phyloP scores from a whole-genome alignment of 129 eudicot species.

The Helichrysum umbraculigerum region DNA sequence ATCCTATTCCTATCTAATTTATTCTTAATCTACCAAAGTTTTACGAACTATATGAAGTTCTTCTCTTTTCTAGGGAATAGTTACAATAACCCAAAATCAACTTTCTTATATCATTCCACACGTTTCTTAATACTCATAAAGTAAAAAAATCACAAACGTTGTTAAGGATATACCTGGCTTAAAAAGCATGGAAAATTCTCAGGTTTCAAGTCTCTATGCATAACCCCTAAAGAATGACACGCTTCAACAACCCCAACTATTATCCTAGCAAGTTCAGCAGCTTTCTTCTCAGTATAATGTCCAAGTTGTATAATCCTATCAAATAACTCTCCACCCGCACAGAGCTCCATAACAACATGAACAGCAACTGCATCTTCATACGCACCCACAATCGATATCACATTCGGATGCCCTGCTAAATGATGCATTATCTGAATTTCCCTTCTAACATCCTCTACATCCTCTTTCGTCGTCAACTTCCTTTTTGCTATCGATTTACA shows the following conservation, averaged over 20 bases:
- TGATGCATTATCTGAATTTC: slow-evolving; percentile 99
- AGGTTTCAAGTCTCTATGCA: slow-evolving; percentile 92
- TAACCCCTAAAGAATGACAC: slow-evolving; percentile 92
- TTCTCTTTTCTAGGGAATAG: neutral
- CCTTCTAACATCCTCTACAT: slow-evolving; percentile 95
- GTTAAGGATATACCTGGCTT: slow-evolving; percentile 54
- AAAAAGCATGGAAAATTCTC: slow-evolving; percentile 93
- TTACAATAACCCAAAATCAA: neutral
- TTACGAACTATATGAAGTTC: neutral
- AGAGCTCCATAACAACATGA: slow-evolving; percentile 89
- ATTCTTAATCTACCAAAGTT: neutral
- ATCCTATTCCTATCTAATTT: neutral
- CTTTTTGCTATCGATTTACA: slow-evolving; percentile 86
- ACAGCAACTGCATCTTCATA: slow-evolving; percentile 94
- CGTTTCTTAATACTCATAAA: slow-evolving; percentile 7
- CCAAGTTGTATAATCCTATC: slow-evolving; percentile 90
- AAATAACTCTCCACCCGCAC: slow-evolving; percentile 88
- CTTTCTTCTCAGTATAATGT: slow-evolving; percentile 84
- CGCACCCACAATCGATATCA: slow-evolving; percentile 72
- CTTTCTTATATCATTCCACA: slow-evolving; percentile 17
- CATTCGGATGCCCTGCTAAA: slow-evolving; percentile 75
- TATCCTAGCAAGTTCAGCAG: slow-evolving; percentile 83
- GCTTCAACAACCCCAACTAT: slow-evolving; percentile 83
- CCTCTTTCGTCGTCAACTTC: slow-evolving; percentile 73
- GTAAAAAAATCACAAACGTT: neutral